Evolutionary conservation across 2,329 filamentous ascomycete species (phyloP).

Genomic region (Clathrospora elynae): DNA sequence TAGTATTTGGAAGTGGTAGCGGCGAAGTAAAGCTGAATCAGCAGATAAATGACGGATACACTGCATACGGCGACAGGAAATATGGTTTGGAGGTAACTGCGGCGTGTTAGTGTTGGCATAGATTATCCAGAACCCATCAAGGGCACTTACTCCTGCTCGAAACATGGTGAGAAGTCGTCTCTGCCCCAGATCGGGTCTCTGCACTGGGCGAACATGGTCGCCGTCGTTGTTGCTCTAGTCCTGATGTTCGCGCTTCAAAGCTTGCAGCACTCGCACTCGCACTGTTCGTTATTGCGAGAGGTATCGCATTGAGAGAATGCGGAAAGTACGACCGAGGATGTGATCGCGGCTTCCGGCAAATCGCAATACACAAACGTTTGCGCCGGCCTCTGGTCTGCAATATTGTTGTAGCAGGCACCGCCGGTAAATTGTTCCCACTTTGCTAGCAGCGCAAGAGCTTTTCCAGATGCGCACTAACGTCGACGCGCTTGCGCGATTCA

Average conservation of each 20-base stretch:
- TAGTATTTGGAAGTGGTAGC: constrained; percentile 56
- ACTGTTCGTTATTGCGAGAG: constrained; percentile 21
- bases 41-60: constrained; percentile 71
- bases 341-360: constrained; percentile 1
- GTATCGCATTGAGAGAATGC: constrained; percentile 22
- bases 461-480: constrained; percentile 16
- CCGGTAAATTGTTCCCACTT: background rate
- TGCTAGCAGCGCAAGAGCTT: constrained; percentile 14
- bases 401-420: no score
- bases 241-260: constrained; percentile 18
- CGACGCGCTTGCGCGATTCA: constrained; percentile 11
- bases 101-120: constrained; percentile 7
- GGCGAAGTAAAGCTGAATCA: constrained; percentile 62
- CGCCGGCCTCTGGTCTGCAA: background rate
- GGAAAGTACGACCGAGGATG: constrained; percentile 5
- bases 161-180: constrained; percentile 67
- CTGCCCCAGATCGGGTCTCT: constrained; percentile 62
- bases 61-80: constrained; percentile 75
- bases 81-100: constrained; percentile 77
- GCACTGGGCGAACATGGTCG: constrained; percentile 61
- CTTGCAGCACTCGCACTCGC: constrained; percentile 25
- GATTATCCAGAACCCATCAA: constrained; percentile 1
- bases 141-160: constrained; percentile 66
- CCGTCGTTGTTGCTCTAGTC: constrained; percentile 15
- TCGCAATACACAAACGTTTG: constrained; percentile 6